These are phyloP conservation scores for Russula sp. DNA, from an alignment of 768 basidiomycete genomes.

Conservation along the genomic window DNA sequence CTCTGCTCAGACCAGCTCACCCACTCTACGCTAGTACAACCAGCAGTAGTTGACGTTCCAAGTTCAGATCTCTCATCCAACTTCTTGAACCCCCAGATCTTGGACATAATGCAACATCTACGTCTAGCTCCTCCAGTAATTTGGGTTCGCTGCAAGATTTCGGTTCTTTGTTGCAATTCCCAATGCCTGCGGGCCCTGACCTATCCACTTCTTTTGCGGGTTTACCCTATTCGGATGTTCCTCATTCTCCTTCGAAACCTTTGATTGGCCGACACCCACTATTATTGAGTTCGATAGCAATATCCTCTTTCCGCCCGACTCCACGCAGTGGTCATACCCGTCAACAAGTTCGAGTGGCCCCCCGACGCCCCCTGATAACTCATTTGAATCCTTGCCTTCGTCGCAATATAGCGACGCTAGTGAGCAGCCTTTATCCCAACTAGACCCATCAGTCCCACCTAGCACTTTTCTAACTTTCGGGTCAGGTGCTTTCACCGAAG, in stretches of 20 bases:
- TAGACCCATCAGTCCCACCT: conserved; percentile 12
- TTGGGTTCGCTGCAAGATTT: background rate
- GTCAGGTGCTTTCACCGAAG: background rate
- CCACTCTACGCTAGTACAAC: background rate
- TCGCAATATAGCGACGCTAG: no score
- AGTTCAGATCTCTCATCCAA: background rate
- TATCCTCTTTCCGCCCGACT: background rate
- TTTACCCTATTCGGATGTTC: background rate
- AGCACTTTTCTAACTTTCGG: background rate
- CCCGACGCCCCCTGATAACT: background rate
- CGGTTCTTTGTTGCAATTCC: background rate
- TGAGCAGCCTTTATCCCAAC: background rate
- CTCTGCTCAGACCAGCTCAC: background rate
- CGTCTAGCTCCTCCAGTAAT: background rate
- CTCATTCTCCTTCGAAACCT: background rate
- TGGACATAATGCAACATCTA: background rate
- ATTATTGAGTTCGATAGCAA: background rate
- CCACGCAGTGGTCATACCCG: background rate
- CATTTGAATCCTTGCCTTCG: background rate
- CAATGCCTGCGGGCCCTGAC: background rate
- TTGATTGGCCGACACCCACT: background rate
- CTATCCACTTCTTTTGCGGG: background rate
- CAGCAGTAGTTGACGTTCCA: conserved; percentile 1
- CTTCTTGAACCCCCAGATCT: background rate
- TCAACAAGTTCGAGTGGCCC: background rate